phyloP scores from a whole-genome alignment of 1,284 basidiomycete species.

The Anthracocystis panici-leucophaei region DNA sequence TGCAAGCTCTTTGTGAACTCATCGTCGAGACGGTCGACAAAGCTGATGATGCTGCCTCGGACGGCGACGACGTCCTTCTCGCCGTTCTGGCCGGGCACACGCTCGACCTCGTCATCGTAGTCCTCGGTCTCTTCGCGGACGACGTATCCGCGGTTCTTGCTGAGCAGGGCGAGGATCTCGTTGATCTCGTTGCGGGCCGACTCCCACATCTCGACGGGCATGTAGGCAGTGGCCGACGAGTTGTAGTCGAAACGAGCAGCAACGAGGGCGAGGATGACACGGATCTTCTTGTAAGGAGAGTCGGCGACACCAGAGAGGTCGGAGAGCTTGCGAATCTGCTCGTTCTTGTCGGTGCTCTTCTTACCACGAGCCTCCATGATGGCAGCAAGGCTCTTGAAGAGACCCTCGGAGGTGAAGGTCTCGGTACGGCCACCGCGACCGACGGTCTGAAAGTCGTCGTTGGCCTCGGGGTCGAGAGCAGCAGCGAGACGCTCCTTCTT shows the following conservation, averaged over 20 bases:
- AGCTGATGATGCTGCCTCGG: constrained; percentile 71
- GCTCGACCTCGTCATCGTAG: constrained; percentile 91
- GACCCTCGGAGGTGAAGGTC: constrained; percentile 85
- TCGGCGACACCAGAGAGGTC: constrained; percentile 87
- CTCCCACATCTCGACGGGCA: constrained; percentile 93
- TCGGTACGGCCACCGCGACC: constrained; percentile 89
- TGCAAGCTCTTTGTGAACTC: constrained; percentile 98
- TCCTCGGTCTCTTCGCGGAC: constrained; percentile 86
- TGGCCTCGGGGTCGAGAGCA: constrained; percentile 70
- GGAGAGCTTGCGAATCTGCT: constrained; percentile 91
- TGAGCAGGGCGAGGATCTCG: constrained; percentile 83
- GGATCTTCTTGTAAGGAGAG: constrained; percentile 87
- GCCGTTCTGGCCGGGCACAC: constrained; percentile 76
- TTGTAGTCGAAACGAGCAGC: constrained; percentile 98
- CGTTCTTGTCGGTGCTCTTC: constrained; percentile 95
- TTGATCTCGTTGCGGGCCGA: constrained; percentile 89
- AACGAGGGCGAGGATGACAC: constrained; percentile 91
- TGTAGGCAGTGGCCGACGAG: constrained; percentile 83
- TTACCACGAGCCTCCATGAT: constrained; percentile 95
- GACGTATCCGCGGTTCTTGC: constrained; percentile 79
- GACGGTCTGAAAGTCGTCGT: constrained; percentile 88
- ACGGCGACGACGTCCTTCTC: constrained; percentile 64
- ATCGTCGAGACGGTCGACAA: constrained; percentile 95
- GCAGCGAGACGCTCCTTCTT: constrained; percentile 71
- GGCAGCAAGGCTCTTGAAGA: constrained; percentile 91